Conservation (phyloP, 306 rosid genomes). For the Cicer judaicum region DNA sequence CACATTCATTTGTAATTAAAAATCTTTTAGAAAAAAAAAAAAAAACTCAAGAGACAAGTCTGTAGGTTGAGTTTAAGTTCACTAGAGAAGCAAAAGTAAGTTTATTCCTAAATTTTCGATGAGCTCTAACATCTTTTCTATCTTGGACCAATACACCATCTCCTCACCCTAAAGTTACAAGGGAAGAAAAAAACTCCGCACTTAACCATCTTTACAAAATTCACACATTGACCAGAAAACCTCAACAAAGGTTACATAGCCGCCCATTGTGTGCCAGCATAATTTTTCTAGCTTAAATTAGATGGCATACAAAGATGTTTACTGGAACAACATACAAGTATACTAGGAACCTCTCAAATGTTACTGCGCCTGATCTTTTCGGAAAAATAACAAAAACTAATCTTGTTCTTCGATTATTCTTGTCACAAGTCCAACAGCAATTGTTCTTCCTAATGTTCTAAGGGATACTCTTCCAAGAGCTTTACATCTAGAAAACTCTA, state of each 20-base stretch:
- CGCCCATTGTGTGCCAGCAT: constrained; percentile 26
- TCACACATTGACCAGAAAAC: constrained; percentile 37
- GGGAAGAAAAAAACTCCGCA: too few relatives aligned
- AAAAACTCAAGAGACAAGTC: too few relatives aligned
- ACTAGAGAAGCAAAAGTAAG: too few relatives aligned
- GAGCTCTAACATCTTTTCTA: too few relatives aligned
- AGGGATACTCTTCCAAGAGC: constrained; percentile 88
- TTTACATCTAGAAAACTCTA: constrained; percentile 68
- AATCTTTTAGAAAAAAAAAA: too few relatives aligned
- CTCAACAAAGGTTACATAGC: constrained; percentile 36
- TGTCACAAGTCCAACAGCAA: constrained; percentile 82
- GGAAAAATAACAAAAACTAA: constrained; percentile 32
- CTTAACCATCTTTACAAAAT: constrained; percentile 39
- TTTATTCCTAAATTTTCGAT: too few relatives aligned
- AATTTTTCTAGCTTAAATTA: constrained; percentile 23
- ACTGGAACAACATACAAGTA: constrained; percentile 30
- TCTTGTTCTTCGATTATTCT: constrained; percentile 61
- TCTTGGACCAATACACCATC: too few relatives aligned
- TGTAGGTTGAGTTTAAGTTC: too few relatives aligned
- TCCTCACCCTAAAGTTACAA: too few relatives aligned
- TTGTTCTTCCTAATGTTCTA: constrained; percentile 82
- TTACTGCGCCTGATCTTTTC: not conserved
- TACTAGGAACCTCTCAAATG: constrained; percentile 31
- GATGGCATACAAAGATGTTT: constrained; percentile 30
- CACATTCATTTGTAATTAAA: too few relatives aligned